These are phyloP conservation scores for Cetraspora pellucida DNA, from an alignment of 192 early-diverging fungal species.

Conservation along the genomic window DNA sequence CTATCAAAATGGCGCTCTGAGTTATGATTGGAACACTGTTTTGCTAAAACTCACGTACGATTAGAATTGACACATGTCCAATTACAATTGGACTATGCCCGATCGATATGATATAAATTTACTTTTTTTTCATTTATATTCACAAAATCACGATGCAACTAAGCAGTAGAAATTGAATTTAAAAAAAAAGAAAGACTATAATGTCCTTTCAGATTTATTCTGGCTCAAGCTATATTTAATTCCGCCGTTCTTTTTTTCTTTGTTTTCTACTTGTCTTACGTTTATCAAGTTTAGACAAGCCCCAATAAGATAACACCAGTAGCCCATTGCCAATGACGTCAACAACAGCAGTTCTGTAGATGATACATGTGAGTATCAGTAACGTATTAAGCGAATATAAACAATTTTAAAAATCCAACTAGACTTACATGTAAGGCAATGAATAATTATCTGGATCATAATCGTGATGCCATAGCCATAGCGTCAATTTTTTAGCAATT, in stretches of 20 bases:
- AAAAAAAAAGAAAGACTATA: background rate
- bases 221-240: background rate
- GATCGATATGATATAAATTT: no score
- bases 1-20: no score
- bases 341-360: conserved; percentile 65
- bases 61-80: no score
- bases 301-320: conserved; percentile 45
- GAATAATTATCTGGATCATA: conserved; percentile 82
- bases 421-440: conserved; percentile 62
- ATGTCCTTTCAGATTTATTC: background rate
- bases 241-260: background rate
- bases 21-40: no score
- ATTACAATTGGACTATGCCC: no score
- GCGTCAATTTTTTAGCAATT: conserved; percentile 60
- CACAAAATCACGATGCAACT: no score
- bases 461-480: conserved; percentile 62
- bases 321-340: conserved; percentile 71
- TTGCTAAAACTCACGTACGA: no score
- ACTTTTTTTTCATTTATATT: no score
- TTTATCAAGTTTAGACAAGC: background rate
- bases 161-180: background rate
- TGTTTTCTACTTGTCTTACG: background rate
- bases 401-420: background rate
- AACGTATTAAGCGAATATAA: background rate
- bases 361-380: background rate